A percentile compares a stretch with the other conserved stretches of the same genome.
Conservation (phyloP, 768 basidiomycete species). For the Cystofilobasidium macerans region DNA sequence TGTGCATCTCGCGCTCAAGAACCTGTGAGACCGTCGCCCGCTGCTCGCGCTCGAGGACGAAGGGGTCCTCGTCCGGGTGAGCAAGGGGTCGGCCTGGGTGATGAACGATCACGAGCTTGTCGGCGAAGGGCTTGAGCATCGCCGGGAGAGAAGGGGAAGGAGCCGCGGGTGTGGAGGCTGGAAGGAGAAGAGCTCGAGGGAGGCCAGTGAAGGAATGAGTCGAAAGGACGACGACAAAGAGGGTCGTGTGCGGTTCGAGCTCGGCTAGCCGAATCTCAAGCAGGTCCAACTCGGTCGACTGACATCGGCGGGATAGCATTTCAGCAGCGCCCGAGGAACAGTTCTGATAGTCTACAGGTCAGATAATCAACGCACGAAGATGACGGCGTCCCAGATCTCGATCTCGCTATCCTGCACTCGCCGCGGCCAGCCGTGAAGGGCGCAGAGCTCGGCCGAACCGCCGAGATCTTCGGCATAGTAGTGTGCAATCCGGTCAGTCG, state of each 20-base stretch:
- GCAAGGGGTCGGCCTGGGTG: conserved; percentile 30
- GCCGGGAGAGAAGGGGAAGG: conserved; percentile 44
- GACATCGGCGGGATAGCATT: too few species aligned
- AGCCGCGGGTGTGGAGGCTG: conserved; percentile 37
- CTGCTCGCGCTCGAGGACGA: conserved; percentile 46
- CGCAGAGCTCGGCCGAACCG: conserved; percentile 42
- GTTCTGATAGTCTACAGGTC: background rate
- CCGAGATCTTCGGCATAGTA: conserved; percentile 49
- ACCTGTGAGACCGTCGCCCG: conserved; percentile 42
- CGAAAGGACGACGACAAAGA: conserved; percentile 53
- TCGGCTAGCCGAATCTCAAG: conserved; percentile 56
- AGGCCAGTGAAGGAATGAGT: conserved; percentile 49
- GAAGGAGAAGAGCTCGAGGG: conserved; percentile 30
- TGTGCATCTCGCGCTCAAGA: conserved; percentile 33
- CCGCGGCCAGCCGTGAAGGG: conserved; percentile 49
- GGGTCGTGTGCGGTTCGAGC: conserved; percentile 48
- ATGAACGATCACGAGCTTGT: conserved; percentile 49
- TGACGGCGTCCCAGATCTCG: conserved; percentile 48
- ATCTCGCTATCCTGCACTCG: conserved; percentile 32
- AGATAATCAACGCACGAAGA: conserved; percentile 39
- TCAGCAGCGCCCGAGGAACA: background rate
- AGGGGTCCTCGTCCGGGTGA: conserved; percentile 41
- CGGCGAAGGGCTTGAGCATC: conserved; percentile 46
- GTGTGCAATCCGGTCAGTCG: conserved; percentile 46
- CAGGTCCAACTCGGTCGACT: conserved; percentile 49